Conservation (phyloP, 192 early-diverging fungal species). For the Chytriomyces hyalinus region DNA sequence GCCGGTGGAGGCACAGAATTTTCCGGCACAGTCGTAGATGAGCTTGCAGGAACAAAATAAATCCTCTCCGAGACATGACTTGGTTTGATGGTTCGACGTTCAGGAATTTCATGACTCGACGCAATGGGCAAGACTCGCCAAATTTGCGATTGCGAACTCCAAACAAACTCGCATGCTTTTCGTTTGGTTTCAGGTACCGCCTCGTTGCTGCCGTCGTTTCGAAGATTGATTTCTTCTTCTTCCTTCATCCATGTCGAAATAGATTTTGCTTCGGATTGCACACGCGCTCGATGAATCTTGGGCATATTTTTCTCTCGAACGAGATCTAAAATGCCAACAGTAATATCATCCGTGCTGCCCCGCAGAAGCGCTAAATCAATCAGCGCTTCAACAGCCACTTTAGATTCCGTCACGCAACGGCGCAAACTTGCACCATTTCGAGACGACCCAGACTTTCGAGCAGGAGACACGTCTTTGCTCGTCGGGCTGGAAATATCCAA, state of each 20-base stretch:
- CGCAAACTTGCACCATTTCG: neutral
- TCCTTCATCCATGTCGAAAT: neutral
- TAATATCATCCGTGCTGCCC: slow-evolving; percentile 22
- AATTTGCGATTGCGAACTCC: neutral
- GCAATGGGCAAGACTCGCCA: neutral
- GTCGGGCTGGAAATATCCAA: neutral
- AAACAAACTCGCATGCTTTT: neutral
- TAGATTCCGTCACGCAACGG: neutral
- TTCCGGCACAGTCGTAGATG: too few species aligned
- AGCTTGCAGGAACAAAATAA: too few species aligned
- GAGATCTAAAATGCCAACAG: slow-evolving; percentile 16
- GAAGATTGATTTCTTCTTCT: too few species aligned
- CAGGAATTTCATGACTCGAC: too few species aligned
- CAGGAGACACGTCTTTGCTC: neutral
- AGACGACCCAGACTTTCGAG: neutral
- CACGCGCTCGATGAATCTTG: neutral
- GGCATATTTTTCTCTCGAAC: neutral
- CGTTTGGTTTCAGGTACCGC: neutral
- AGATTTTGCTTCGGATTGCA: neutral
- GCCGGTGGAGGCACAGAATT: too few species aligned
- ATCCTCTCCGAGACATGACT: too few species aligned
- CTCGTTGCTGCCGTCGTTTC: neutral
- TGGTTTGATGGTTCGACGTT: too few species aligned
- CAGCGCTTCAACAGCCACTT: slow-evolving; percentile 18
- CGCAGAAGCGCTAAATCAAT: slow-evolving; percentile 17